A percentile compares a stretch with the other conserved stretches of the same genome.
Evolutionary conservation across 1,284 basidiomycete species (phyloP).

Genomic region (Anthracocystis setariae): DNA sequence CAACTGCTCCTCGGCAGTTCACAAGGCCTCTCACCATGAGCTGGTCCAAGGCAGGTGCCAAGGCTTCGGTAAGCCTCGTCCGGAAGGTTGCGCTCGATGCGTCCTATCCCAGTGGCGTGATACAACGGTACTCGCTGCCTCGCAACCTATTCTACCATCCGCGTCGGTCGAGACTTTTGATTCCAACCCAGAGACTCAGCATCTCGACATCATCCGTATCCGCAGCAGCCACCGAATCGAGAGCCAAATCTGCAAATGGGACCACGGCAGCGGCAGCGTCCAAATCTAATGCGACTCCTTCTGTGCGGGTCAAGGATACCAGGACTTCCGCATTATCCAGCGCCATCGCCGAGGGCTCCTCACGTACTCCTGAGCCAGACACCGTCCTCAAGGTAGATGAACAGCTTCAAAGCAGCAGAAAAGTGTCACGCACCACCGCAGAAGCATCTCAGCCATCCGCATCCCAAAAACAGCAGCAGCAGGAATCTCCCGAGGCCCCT

Average conservation of each 20-base stretch:
- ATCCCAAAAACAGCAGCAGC: constrained; percentile 14
- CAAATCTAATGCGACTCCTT: constrained; percentile 1
- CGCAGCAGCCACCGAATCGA: constrained; percentile 6
- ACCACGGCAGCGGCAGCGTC: not conserved
- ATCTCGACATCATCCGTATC: constrained; percentile 17
- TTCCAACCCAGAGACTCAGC: constrained; percentile 8
- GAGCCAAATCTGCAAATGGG: constrained; percentile 1
- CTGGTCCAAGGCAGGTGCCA: constrained; percentile 12
- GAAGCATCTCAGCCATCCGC: constrained; percentile 10
- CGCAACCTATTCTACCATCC: constrained; percentile 28
- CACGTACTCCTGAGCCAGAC: constrained; percentile 16
- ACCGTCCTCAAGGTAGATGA: constrained; percentile 22
- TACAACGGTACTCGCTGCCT: constrained; percentile 26
- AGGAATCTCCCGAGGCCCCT: not conserved
- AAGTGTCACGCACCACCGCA: not conserved
- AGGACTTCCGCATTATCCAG: constrained; percentile 6
- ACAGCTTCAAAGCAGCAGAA: not conserved
- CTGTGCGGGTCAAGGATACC: constrained; percentile 24
- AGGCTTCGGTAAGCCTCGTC: constrained; percentile 13
- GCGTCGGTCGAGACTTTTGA: constrained; percentile 18
- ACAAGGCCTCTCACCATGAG: constrained; percentile 10
- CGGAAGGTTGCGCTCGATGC: constrained; percentile 11
- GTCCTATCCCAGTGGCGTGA: not conserved
- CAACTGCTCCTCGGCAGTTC: too few species aligned
- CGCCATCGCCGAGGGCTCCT: constrained; percentile 4